Percentiles rank a stretch among this genome's conserved stretches.
Evolutionary conservation across 495 filamentous ascomycete genomes (phyloP).

Genomic region (Aspergillus conjunctus): DNA sequence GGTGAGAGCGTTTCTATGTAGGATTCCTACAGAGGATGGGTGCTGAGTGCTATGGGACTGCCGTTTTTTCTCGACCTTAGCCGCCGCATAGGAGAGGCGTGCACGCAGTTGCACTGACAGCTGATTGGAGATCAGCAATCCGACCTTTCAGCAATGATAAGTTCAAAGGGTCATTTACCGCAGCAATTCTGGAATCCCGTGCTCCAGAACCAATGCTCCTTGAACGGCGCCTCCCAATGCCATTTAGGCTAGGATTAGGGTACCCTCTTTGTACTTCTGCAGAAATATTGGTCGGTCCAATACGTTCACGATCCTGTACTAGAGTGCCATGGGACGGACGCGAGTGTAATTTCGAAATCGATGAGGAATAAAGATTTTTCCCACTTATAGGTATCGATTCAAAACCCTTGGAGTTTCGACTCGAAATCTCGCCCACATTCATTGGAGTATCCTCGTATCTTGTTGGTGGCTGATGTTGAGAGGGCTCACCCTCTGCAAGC

Average conservation of each 20-base stretch:
- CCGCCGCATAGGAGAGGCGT: constrained; percentile 83
- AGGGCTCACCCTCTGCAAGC: not conserved
- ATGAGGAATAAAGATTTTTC: no score
- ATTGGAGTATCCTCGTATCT: not conserved
- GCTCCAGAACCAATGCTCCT: constrained; percentile 67
- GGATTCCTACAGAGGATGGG: constrained; percentile 67
- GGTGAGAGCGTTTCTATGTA: constrained; percentile 50
- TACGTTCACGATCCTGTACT: not conserved
- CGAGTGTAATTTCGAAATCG: not conserved
- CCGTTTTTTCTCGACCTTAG: constrained; percentile 87
- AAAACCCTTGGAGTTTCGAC: not conserved
- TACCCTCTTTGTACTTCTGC: not conserved
- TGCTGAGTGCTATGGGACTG: constrained; percentile 66
- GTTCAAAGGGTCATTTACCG: constrained; percentile 54
- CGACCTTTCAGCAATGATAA: constrained; percentile 5
- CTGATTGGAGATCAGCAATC: constrained; percentile 45
- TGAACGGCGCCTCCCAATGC: constrained; percentile 53
- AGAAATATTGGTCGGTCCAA: not conserved
- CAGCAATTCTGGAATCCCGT: constrained; percentile 67
- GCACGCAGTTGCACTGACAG: constrained; percentile 75
- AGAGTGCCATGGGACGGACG: not conserved
- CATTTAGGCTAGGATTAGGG: constrained; percentile 28
- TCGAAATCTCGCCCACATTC: not conserved
- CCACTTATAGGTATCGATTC: no score
- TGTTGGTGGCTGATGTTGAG: not conserved